Conservation (phyloP, 163 green algal species). For the Scenedesmus sp. region DNA sequence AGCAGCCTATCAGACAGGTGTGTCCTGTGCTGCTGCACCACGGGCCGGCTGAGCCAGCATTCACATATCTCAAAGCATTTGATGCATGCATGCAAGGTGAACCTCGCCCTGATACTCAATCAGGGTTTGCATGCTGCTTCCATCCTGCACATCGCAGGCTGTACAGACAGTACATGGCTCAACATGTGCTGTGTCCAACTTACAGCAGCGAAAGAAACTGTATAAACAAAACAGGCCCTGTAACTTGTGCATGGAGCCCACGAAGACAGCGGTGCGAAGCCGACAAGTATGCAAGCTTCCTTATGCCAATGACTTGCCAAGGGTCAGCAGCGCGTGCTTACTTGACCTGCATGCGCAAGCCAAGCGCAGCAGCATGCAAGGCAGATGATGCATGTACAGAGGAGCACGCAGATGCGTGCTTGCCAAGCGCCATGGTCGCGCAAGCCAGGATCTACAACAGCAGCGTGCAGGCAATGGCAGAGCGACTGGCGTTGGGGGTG, state of each 20-base stretch:
- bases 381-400: not conserved
- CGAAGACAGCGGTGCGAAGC: not conserved
- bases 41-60: not conserved
- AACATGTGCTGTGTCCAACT: not conserved
- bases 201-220: not conserved
- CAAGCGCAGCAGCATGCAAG: not conserved
- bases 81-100: not conserved
- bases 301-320: conserved; percentile 26
- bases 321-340: not conserved
- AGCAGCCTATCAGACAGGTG: not conserved
- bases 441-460: not conserved
- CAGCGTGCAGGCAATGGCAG: not conserved
- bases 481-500: not conserved
- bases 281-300: not conserved
- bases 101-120: not conserved
- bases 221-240: not conserved
- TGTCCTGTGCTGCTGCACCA: not conserved
- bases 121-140: not conserved
- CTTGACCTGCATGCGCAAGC: not conserved
- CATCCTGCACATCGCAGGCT: not conserved
- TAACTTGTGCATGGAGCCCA: not conserved
- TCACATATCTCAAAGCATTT: too few species aligned
- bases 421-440: not conserved
- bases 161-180: not conserved
- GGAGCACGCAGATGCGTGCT: not conserved